phyloP scores from a whole-genome alignment of 208 protist genomes.

The Wallacemonas rigidus region DNA sequence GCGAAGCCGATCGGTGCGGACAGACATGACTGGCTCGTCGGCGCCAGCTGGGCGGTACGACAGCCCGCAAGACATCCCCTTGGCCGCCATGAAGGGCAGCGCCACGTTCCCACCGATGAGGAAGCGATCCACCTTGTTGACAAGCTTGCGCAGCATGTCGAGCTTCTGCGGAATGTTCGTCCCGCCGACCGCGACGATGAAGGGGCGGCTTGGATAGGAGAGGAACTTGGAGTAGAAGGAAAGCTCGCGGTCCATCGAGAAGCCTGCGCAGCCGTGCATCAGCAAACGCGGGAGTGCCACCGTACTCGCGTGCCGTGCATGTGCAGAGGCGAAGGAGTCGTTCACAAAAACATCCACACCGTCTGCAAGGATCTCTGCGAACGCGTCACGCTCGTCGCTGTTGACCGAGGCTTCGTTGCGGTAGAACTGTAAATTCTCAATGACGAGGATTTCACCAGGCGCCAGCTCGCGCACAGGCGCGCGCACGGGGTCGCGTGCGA shows the following conservation, averaged over 20 bases:
- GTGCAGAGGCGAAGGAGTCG: conserved; percentile 81
- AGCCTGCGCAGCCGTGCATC: conserved; percentile 70
- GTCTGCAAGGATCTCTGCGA: conserved; percentile 63
- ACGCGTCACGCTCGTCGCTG: conserved; percentile 47
- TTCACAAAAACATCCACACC: conserved; percentile 77
- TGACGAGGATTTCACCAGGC: conserved; percentile 59
- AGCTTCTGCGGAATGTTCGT: conserved; percentile 60
- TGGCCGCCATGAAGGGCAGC: conserved; percentile 69
- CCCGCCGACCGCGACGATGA: conserved; percentile 55
- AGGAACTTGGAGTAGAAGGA: conserved; percentile 82
- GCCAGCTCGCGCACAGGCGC: conserved; percentile 39
- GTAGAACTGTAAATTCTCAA: conserved; percentile 85
- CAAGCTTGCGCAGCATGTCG: conserved; percentile 60
- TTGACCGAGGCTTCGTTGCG: conserved; percentile 58
- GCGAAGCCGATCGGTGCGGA: conserved; percentile 7
- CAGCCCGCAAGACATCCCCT: conserved; percentile 40
- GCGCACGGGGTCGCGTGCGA: conserved; percentile 58
- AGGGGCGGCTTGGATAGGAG: conserved; percentile 52
- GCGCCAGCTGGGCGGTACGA: conserved; percentile 31
- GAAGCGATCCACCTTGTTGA: conserved; percentile 74
- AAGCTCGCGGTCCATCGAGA: conserved; percentile 75
- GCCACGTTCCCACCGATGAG: conserved; percentile 59
- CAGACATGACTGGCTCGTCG: conserved; percentile 24
- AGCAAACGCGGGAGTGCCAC: conserved; percentile 68
- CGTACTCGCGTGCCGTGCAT: conserved; percentile 50